Base-by-base conservation (phyloP, 495 filamentous ascomycete genomes). In the Amniculicola lignicola region DNA sequence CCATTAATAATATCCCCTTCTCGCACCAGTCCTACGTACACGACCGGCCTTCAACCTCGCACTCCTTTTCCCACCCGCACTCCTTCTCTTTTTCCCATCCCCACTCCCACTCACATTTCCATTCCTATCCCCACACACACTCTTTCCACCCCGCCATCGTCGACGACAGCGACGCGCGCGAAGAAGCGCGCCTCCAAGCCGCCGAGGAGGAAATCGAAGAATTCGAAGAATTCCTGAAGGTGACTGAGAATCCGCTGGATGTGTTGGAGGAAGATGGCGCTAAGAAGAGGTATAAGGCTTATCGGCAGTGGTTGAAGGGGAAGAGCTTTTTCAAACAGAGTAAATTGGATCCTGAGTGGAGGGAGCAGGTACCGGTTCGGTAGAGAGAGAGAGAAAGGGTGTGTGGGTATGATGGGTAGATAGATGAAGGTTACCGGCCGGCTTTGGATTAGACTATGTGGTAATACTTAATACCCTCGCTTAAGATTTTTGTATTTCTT, bases 241-340 rank as follows among this genome's bases (percentile, higher is more conserved):
- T 95, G 2, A 79, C 77, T 14, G 88, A 93, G 21, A 88, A 95
- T 58, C 88, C 88, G 7, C 73, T 98, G 25, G 89, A 87, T n/a
- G 92, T 97, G 14, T 82, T 79, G 12, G 81, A 87, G 35, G 89
- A 91, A 64, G 93, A 97, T 69, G 75, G 79, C 41, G 73, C 75
- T 28, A 96, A 93, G 77, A 96, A 95, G 77, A 74, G 94, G 59
- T 98, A 98, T 69, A 96, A 90, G 71, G 89, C 90, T 0, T 98
- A 98, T 70, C 75, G 84, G 64, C 91, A 95, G 71, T 97, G 92
- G 92, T 72, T 96, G 63, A 78, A 84, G 57, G 90, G 90, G 14
- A 96, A 95, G 75, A 90, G 87, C 64, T 74, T 96, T 56, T 96
- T 96, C 65, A 96, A 96, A 73, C 90, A 95, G 78, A 72, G 72